Percentiles rank a stretch among this genome's conserved stretches.
Conservation (phyloP, 2,329 filamentous ascomycete species). For the Hymenotorrendiella dingleyae region DNA sequence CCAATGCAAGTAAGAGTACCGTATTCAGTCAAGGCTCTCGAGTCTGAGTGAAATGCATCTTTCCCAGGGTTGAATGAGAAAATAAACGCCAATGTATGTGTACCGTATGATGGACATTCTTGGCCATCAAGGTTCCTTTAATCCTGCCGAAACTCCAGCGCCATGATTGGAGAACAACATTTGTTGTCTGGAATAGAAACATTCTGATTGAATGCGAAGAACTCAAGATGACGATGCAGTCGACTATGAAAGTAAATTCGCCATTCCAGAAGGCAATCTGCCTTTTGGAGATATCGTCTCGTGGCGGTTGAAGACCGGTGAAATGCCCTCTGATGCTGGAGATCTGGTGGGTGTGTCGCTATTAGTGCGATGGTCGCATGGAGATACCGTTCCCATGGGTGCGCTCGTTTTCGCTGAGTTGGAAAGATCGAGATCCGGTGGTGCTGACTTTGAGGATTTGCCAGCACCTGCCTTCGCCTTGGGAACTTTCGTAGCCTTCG, state of each 20-base stretch:
- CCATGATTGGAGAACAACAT: too few relatives aligned
- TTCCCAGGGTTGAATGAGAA: too few relatives aligned
- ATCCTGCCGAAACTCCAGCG: too few relatives aligned
- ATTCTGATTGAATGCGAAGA: too few relatives aligned
- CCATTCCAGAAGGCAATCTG: conserved; percentile 37
- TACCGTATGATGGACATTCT: too few relatives aligned
- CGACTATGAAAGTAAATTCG: neutral
- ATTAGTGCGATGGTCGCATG: conserved; percentile 22
- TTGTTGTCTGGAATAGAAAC: too few relatives aligned
- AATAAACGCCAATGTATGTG: too few relatives aligned
- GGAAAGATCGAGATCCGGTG: conserved; percentile 19
- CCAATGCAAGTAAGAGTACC: too few relatives aligned
- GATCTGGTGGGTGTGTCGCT: conserved; percentile 9
- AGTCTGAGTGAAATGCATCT: too few relatives aligned
- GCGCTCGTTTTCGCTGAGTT: conserved; percentile 16
- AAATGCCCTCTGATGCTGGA: conserved; percentile 3
- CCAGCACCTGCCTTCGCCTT: conserved; percentile 1
- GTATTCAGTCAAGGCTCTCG: too few relatives aligned
- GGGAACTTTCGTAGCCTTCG: conserved; percentile 15
- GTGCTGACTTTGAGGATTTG: conserved; percentile 5
- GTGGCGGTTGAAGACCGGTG: conserved; percentile 15
- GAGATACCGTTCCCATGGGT: conserved; percentile 16
- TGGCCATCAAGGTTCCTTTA: too few relatives aligned
- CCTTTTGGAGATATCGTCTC: conserved; percentile 40
- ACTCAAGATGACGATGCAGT: too few relatives aligned